Evolutionary conservation across 805 yeast genomes (phyloP).

Genomic region (Candida montana): DNA sequence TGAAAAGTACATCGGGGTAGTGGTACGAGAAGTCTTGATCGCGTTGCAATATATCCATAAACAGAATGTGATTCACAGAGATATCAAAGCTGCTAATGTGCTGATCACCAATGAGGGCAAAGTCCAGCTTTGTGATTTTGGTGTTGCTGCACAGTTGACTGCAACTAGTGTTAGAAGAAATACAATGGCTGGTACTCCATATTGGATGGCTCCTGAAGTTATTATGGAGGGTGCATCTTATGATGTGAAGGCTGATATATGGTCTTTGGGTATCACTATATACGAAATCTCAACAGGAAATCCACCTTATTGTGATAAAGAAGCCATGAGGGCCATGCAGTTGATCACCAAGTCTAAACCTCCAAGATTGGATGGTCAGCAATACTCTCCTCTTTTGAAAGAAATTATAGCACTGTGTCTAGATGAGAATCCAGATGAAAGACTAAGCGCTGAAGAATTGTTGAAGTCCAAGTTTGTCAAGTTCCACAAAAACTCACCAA

Average conservation of each 20-base stretch:
- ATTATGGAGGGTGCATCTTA: constrained; percentile 85
- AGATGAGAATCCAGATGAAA: constrained; percentile 87
- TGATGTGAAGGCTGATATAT: constrained; percentile 89
- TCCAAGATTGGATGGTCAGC: constrained; percentile 88
- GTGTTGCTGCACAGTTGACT: constrained; percentile 92
- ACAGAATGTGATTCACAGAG: constrained; percentile 92
- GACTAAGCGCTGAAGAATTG: constrained; percentile 84
- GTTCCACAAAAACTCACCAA: constrained; percentile 53
- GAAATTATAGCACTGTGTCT: constrained; percentile 88
- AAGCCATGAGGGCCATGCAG: constrained; percentile 92
- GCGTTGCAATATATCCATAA: constrained; percentile 81
- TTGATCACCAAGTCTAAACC: constrained; percentile 90
- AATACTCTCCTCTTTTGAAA: constrained; percentile 67
- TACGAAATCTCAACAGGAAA: constrained; percentile 95
- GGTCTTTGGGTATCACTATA: constrained; percentile 94
- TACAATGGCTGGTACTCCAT: constrained; percentile 94
- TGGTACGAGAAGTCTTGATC: constrained; percentile 71
- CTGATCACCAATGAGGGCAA: constrained; percentile 83
- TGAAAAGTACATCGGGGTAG: constrained; percentile 77
- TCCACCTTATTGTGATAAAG: constrained; percentile 96
- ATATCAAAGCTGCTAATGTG: constrained; percentile 93
- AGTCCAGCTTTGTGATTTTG: constrained; percentile 93
- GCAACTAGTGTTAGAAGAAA: constrained; percentile 72
- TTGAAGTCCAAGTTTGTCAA: constrained; percentile 69
- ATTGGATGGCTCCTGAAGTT: constrained; percentile 99